phyloP scores from a whole-genome alignment of 805 yeast genomes.

The Candida insectorum region DNA sequence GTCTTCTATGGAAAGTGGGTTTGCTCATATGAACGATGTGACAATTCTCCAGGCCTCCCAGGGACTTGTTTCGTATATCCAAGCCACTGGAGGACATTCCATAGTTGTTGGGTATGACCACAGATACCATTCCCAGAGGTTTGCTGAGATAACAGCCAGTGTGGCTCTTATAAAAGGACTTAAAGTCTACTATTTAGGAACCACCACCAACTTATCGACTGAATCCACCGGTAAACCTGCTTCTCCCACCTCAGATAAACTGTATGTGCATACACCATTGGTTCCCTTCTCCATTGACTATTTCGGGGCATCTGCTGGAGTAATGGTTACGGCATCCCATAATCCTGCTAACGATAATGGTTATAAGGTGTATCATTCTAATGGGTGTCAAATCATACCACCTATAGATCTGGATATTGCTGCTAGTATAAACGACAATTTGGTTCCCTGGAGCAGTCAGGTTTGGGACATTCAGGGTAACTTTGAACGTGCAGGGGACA shows the following conservation, averaged over 20 bases:
- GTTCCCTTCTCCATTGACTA: slow-evolving; percentile 84
- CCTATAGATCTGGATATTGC: slow-evolving; percentile 85
- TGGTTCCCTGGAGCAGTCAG: slow-evolving; percentile 52
- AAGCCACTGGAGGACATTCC: slow-evolving; percentile 17
- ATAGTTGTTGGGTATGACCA: slow-evolving; percentile 92
- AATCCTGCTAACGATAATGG: slow-evolving; percentile 88
- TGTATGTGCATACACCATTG: slow-evolving; percentile 74
- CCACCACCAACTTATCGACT: slow-evolving; percentile 21
- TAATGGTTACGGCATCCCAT: slow-evolving; percentile 91
- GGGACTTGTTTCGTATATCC: slow-evolving; percentile 59
- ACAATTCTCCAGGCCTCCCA: slow-evolving; percentile 90
- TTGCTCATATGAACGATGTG: slow-evolving; percentile 81
- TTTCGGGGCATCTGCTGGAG: slow-evolving; percentile 68
- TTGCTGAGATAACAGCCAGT: slow-evolving; percentile 76
- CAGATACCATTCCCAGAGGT: slow-evolving; percentile 71
- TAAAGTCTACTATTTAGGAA: slow-evolving; percentile 60
- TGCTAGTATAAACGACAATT: slow-evolving; percentile 51
- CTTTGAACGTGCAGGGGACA: slow-evolving; percentile 18
- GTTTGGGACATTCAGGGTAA: slow-evolving; percentile 48
- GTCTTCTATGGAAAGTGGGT: slow-evolving; percentile 87
- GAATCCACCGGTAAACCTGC: slow-evolving; percentile 15
- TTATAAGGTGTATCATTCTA: slow-evolving; percentile 87
- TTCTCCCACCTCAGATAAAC: slow-evolving; percentile 5
- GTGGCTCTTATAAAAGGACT: slow-evolving; percentile 70
- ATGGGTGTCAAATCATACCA: slow-evolving; percentile 94